Conservation (phyloP, 164 flowering plant genomes). For the Umbellularia californica region DNA sequence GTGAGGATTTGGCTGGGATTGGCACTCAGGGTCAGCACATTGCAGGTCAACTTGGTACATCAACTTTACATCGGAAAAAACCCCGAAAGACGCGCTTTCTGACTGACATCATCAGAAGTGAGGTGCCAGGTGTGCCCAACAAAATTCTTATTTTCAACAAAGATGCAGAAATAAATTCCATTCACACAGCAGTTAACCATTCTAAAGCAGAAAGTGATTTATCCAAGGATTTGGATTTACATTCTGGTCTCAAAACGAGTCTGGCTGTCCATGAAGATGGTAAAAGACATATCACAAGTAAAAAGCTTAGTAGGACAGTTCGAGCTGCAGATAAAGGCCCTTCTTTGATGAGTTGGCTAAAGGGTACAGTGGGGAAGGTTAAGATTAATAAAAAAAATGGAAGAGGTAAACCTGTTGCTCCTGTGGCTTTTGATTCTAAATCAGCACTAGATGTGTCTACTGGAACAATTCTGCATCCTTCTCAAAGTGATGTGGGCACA, state of each 20-base stretch:
- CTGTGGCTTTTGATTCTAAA: conserved; percentile 12
- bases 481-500: conserved; percentile 11
- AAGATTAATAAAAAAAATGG: conserved; percentile 14
- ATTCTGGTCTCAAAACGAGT: conserved; percentile 13
- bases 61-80: conserved; percentile 28
- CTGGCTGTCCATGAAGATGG: conserved; percentile 12
- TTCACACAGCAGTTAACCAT: conserved; percentile 9
- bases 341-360: conserved; percentile 12
- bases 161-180: conserved; percentile 9
- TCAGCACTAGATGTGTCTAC: conserved; percentile 15
- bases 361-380: conserved; percentile 14
- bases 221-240: conserved; percentile 15
- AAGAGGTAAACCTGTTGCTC: conserved; percentile 2
- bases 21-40: conserved; percentile 11
- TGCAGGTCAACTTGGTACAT: conserved; percentile 11
- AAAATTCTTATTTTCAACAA: conserved; percentile 5
- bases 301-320: conserved; percentile 30
- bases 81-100: conserved; percentile 46
- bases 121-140: conserved; percentile 23
- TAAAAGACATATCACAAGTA: conserved; percentile 10
- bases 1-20: conserved; percentile 18
- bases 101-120: conserved; percentile 30
- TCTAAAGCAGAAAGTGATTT: conserved; percentile 14
- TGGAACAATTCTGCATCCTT: conserved; percentile 6
- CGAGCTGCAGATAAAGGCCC: conserved; percentile 27